phyloP scores from a whole-genome alignment of 176 grass and related monocot genomes.

The Alopecurus myosuroides region DNA sequence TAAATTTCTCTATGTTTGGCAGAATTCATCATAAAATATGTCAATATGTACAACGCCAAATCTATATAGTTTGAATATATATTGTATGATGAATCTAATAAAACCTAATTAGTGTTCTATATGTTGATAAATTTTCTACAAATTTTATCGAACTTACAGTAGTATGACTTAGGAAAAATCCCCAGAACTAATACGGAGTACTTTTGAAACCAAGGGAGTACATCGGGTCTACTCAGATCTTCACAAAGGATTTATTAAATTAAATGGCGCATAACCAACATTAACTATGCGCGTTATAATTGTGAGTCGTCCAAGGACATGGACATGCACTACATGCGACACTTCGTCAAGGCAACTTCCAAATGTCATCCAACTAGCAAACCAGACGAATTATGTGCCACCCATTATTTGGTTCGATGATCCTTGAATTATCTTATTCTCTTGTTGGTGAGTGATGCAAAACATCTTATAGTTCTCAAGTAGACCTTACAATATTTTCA shows the following conservation, averaged over 20 bases:
- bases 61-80: too few species aligned
- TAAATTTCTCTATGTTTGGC: too few species aligned
- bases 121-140: too few species aligned
- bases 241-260: neutral
- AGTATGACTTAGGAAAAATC: too few species aligned
- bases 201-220: too few species aligned
- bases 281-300: neutral
- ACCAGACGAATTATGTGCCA: neutral
- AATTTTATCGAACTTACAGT: too few species aligned
- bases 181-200: too few species aligned
- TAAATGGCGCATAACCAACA: neutral
- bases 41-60: too few species aligned
- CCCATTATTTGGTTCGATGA: too few species aligned
- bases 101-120: too few species aligned
- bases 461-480: neutral
- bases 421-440: neutral
- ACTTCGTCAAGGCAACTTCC: neutral
- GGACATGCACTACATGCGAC: neutral
- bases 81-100: too few species aligned
- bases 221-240: neutral
- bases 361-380: neutral
- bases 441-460: neutral
- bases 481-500: neutral
- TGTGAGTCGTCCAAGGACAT: neutral
- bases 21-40: too few species aligned